Percentiles rank a stretch among this genome's conserved stretches.
phyloP scores from a whole-genome alignment of 805 yeast genomes.

The Novakomyces olei region DNA sequence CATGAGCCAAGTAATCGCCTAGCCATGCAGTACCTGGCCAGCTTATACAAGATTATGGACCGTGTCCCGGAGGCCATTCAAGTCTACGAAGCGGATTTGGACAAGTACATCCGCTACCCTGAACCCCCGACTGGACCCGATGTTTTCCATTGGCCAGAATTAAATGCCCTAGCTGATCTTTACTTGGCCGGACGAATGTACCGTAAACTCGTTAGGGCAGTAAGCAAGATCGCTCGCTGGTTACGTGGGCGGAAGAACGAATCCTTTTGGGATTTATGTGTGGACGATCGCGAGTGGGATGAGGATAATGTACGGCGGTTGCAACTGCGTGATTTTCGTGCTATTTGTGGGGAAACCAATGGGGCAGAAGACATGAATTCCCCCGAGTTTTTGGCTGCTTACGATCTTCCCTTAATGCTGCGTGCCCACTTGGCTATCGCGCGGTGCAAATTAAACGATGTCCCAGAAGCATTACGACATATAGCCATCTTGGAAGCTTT shows the following conservation, averaged over 20 bases:
- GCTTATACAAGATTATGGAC: constrained; percentile 6
- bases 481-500: constrained; percentile 16
- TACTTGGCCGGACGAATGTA: constrained; percentile 48
- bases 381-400: constrained; percentile 12
- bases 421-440: constrained; percentile 58
- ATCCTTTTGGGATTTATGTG: constrained; percentile 39
- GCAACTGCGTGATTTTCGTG: too few relatives aligned
- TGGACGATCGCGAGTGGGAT: constrained; percentile 53
- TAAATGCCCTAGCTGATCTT: constrained; percentile 64
- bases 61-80: constrained; percentile 46
- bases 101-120: constrained; percentile 28
- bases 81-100: constrained; percentile 40
- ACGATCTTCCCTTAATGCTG: constrained; percentile 61
- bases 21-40: constrained; percentile 5
- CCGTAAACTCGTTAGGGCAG: constrained; percentile 36
- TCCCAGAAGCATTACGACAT: constrained; percentile 53
- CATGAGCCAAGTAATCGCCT: constrained; percentile 7
- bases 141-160: constrained; percentile 64
- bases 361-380: constrained; percentile 9
- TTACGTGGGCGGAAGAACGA: constrained; percentile 46
- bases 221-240: constrained; percentile 64
- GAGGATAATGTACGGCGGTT: constrained; percentile 38
- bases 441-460: constrained; percentile 40
- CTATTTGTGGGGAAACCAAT: too few relatives aligned
- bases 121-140: constrained; percentile 11